Conservation (phyloP, 75 land plant genomes). For the Cupressus sempervirens region DNA sequence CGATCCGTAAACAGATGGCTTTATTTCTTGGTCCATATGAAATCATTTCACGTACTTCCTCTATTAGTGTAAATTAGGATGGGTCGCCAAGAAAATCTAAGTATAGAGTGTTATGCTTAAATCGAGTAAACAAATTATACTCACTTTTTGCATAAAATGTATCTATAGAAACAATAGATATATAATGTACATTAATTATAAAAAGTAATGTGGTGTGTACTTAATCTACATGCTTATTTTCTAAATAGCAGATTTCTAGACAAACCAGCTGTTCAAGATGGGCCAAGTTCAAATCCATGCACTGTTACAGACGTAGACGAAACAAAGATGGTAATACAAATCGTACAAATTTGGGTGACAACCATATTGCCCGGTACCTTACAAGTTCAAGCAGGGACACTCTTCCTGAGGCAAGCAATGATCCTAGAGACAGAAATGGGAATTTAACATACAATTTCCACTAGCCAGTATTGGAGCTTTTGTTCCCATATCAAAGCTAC, state of each 20-base stretch:
- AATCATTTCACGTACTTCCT: too few species aligned
- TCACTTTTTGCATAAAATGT: too few species aligned
- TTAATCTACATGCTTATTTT: background rate
- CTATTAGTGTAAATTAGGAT: too few species aligned
- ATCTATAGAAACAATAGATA: too few species aligned
- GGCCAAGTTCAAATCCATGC: constrained; percentile 55
- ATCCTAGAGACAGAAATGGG: constrained; percentile 61
- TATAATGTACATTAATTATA: too few species aligned
- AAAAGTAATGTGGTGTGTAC: too few species aligned
- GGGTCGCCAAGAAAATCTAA: too few species aligned
- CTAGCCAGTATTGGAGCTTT: constrained; percentile 60
- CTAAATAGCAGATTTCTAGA: constrained; percentile 46
- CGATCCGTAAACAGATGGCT: too few species aligned
- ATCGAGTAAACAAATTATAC: too few species aligned
- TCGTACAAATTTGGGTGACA: constrained; percentile 54
- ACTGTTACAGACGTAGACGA: constrained; percentile 87
- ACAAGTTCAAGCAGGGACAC: constrained; percentile 57
- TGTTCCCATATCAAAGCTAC: constrained; percentile 50
- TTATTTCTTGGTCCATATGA: too few species aligned
- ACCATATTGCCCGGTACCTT: constrained; percentile 51
- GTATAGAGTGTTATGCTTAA: too few species aligned
- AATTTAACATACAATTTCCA: constrained; percentile 48
- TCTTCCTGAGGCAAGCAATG: constrained; percentile 71
- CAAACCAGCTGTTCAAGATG: constrained; percentile 52
- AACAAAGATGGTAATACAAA: constrained; percentile 59